Evolutionary conservation across 345 rosid genomes (phyloP).

Genomic region (Syzygium aqueum): DNA sequence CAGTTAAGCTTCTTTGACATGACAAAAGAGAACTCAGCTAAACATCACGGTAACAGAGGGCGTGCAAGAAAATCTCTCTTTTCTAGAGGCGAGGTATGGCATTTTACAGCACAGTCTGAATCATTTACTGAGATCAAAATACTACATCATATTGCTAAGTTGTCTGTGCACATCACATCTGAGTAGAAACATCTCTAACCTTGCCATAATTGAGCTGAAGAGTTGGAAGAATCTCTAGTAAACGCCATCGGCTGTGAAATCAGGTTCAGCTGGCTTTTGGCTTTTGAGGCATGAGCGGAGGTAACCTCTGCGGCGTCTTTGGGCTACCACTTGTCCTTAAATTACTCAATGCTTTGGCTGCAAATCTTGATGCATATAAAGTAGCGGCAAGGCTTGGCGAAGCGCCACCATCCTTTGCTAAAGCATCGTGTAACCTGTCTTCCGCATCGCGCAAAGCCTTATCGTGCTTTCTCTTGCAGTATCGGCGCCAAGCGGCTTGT

Average conservation of each 20-base stretch:
- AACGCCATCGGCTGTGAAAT: slow-evolving; percentile 23
- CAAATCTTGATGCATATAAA: slow-evolving; percentile 34
- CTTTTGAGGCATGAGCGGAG: slow-evolving; percentile 42
- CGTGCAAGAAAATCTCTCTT: too few species aligned
- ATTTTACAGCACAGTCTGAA: too few species aligned
- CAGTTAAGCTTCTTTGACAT: not conserved
- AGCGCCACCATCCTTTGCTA: slow-evolving; percentile 16
- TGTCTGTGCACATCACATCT: not conserved
- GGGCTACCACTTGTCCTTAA: too few species aligned
- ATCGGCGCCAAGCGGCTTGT: slow-evolving; percentile 66
- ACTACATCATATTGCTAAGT: not conserved
- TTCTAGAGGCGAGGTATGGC: too few species aligned
- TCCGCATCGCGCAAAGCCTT: slow-evolving; percentile 38
- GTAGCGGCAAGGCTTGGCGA: slow-evolving; percentile 38
- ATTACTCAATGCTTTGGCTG: too few species aligned
- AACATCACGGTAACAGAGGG: not conserved
- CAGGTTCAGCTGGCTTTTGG: slow-evolving; percentile 46
- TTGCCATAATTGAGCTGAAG: too few species aligned
- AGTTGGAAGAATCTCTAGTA: not conserved
- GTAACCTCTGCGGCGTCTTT: too few species aligned
- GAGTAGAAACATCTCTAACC: not conserved
- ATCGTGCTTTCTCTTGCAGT: slow-evolving; percentile 39
- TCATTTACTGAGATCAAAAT: too few species aligned
- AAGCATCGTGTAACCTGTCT: slow-evolving; percentile 22
- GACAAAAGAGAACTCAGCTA: not conserved